Base-by-base conservation (phyloP, 2,329 filamentous ascomycete genomes). In the Colletotrichum sp. region DNA sequence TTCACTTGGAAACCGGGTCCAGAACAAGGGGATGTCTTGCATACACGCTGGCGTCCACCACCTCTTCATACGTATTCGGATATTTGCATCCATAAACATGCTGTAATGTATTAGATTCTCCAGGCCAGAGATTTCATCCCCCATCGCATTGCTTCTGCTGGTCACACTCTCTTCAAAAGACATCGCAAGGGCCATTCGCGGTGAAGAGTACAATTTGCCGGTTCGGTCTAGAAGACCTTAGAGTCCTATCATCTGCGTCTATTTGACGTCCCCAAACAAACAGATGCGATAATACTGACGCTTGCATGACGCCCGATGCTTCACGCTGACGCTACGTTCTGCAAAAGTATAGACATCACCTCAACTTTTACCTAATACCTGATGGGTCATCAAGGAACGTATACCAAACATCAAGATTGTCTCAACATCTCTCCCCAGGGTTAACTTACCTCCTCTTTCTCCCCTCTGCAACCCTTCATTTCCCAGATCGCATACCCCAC, bases 71-170 rank as follows among this genome's bases (percentile, higher is more conserved):
- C 18, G 39, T 44, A 44, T 44, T n/a, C 39, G 18, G 8, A 44
- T n/a, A 0, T 44, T 44, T 44, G 16, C 39, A n/a, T 10, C 39
- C 39, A n/a, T 18, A 1, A n/a, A n/a, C 0, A 44, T 3, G 39
- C 18, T 44, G 39, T 0, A 44, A 44, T 44, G 8, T n/a, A 44
- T 44, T 10, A 5, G 8, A 1, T n/a, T n/a, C 5, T n/a, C 39
- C 39, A n/a, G 6, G 8, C 9, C 39, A 44, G 16, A n/a, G 18
- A 44, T n/a, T n/a, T 1, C 39, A n/a, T 12, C 8, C 16, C 39
- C 18, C 39, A n/a, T 44, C 39, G 18, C 18, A n/a, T 44, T 2
- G 39, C 9, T 44, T 44, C 18, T 44, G 39, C 39, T 44, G 16
- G 36, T 18, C 36, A 18, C 15, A 44, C 16, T 44, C 8, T 18